These are phyloP conservation scores for Fusarium pseudoanthophilum DNA, from an alignment of 2,329 filamentous ascomycete genomes.

Conservation along the genomic window DNA sequence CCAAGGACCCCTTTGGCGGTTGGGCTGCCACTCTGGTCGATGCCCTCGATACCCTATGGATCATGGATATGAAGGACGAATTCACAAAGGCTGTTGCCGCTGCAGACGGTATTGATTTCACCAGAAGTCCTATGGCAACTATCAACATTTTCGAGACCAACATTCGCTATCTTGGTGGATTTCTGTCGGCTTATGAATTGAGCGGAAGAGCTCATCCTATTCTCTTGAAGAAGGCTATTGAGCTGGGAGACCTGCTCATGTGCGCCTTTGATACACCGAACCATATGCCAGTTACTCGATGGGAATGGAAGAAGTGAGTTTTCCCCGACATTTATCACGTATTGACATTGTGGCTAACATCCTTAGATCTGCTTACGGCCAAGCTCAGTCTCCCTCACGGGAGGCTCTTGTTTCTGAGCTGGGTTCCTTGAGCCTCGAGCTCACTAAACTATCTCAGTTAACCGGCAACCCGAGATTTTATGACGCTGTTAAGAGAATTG, in stretches of 20 bases:
- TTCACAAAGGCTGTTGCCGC: slow-evolving; percentile 70
- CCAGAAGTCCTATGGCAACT: slow-evolving; percentile 54
- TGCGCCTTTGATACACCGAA: slow-evolving; percentile 74
- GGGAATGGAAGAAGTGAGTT: slow-evolving; percentile 45
- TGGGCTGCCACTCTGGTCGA: slow-evolving; percentile 74
- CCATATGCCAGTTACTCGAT: slow-evolving; percentile 62
- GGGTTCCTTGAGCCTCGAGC: slow-evolving; percentile 69
- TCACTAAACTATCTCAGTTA: slow-evolving; percentile 72
- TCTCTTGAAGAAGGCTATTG: slow-evolving; percentile 69
- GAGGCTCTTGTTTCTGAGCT: slow-evolving; percentile 43
- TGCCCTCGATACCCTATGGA: slow-evolving; percentile 74
- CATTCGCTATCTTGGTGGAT: slow-evolving; percentile 74
- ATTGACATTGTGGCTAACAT: slow-evolving; percentile 17
- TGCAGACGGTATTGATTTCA: slow-evolving; percentile 68
- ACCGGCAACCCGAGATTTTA: slow-evolving; percentile 70
- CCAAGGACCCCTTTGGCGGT: slow-evolving; percentile 68
- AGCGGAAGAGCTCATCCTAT: slow-evolving; percentile 59
- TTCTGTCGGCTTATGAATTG: slow-evolving; percentile 73
- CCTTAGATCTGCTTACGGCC: slow-evolving; percentile 39
- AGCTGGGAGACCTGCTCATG: slow-evolving; percentile 71
- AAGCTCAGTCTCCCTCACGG: slow-evolving; percentile 36
- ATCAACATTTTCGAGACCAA: slow-evolving; percentile 76
- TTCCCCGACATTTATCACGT: neutral
- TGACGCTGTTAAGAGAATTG: slow-evolving; percentile 69
- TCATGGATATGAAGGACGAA: slow-evolving; percentile 72